Conservation (phyloP, 2,329 filamentous ascomycete species). For the Xylaria multiplex region DNA sequence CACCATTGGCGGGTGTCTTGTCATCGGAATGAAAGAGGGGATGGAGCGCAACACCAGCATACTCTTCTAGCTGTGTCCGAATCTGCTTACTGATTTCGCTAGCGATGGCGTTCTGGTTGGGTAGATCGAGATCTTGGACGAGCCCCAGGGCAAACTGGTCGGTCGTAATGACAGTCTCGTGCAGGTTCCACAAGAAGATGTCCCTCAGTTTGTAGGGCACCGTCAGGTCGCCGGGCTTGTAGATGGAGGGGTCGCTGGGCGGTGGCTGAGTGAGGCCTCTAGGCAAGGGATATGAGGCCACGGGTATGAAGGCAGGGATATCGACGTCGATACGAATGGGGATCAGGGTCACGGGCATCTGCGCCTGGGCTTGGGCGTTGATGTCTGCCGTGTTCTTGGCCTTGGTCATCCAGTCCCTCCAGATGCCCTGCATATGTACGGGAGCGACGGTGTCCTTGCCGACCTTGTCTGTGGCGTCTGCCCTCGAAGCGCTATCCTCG, state of each 20-base stretch:
- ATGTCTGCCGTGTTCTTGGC: conserved; percentile 66
- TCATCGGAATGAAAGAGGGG: conserved; percentile 80
- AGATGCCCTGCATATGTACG: conserved; percentile 88
- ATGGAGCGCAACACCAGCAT: conserved; percentile 91
- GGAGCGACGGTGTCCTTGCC: conserved; percentile 84
- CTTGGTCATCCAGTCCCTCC: conserved; percentile 95
- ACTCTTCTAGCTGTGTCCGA: conserved; percentile 93
- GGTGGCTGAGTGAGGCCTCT: conserved; percentile 74
- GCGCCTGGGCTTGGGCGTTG: conserved; percentile 72
- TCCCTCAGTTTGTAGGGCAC: conserved; percentile 91
- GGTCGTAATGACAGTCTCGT: conserved; percentile 92
- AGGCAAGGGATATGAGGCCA: conserved; percentile 71
- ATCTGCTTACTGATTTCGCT: conserved; percentile 92
- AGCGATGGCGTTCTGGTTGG: conserved; percentile 74
- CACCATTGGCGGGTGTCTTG: conserved; percentile 40
- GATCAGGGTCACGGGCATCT: conserved; percentile 87
- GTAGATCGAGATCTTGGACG: conserved; percentile 92
- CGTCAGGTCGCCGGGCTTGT: conserved; percentile 80
- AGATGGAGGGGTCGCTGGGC: conserved; percentile 70
- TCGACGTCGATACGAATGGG: conserved; percentile 97
- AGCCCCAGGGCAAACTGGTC: conserved; percentile 93
- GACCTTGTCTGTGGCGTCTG: conserved; percentile 77
- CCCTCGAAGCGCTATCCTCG: conserved; percentile 73
- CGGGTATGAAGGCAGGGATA: conserved; percentile 78
- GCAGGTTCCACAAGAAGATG: conserved; percentile 97